Evolutionary conservation across 2,329 filamentous ascomycete species (phyloP).

Genomic region (Pseudogymnoascus sp.): DNA sequence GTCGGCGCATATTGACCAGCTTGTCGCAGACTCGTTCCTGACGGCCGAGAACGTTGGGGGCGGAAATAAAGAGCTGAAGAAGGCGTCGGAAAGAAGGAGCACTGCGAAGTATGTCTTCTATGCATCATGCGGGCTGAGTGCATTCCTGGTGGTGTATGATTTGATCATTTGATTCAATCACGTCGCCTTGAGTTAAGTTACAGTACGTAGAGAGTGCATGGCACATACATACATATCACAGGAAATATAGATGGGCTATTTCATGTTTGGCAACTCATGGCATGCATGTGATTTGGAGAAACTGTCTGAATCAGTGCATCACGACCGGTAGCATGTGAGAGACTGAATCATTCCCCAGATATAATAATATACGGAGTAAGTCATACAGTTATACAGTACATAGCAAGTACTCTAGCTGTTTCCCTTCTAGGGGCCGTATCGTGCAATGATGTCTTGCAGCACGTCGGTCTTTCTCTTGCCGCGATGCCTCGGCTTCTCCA

Average conservation of each 20-base stretch:
- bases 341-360: background rate
- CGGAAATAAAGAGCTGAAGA: constrained; percentile 86
- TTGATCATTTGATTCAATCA: constrained; percentile 44
- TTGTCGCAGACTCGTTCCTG: constrained; percentile 73
- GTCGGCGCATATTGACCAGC: constrained; percentile 78
- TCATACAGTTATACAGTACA: background rate
- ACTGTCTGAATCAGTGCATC: background rate
- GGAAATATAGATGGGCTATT: background rate
- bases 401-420: background rate
- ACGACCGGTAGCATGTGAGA: background rate
- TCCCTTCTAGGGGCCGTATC: background rate
- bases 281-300: background rate
- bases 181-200: background rate
- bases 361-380: background rate
- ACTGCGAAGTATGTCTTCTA: constrained; percentile 73
- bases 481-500: constrained; percentile 6
- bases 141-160: constrained; percentile 71
- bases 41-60: constrained; percentile 81
- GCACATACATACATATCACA: background rate
- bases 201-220: background rate
- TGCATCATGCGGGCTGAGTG: constrained; percentile 66
- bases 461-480: background rate
- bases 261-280: too few relatives aligned
- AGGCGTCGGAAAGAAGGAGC: constrained; percentile 64
- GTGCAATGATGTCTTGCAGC: background rate